Base-by-base conservation (phyloP, 768 basidiomycete species). In the Exsudoporus frostii region DNA sequence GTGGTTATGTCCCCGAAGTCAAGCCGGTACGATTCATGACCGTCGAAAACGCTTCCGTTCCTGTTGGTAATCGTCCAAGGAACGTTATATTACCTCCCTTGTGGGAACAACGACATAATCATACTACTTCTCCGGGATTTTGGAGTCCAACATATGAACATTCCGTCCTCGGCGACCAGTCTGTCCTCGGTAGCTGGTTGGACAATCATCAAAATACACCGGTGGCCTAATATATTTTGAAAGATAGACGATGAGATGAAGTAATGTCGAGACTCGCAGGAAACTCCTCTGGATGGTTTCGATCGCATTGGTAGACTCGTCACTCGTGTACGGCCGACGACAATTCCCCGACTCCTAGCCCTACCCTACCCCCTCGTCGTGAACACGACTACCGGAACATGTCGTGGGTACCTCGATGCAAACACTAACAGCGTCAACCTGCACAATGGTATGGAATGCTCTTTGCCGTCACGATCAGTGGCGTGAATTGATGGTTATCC, bases 361-460 rank as follows among this genome's bases (percentile, higher is more conserved):
- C 34, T 15, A 32, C 25, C 30, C 11, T n/a, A 38, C n/a, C 40
- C 27, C 43, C 41, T 41, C 17, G 32, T 41, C 29, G 38, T 42
- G 39, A 32, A 53, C 42, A 56, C 24, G 47, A 59, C 45, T n/a
- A 41, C 29, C 40, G 29, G 37, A 45, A 41, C 34, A n/a, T 38
- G 27, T 10, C 33, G 44, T 39, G 43, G 43, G 13, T 14, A 39
- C 48, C 57, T 50, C 43, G 48, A 55, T 38, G 52, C 24, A 11
- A 55, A 42, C 17, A 7, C 41, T 13, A 30, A 17, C 22, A 13
- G 17, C 17, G 13, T 30, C 47, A 46, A 36, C 45, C 43, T 50
- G 45, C 19, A 40, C 49, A 36, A 48, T 40, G 42, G 48, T 30
- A 45, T 45, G 37, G 27, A 38, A 46, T 29, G 27, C 22, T 14